phyloP scores from a whole-genome alignment of 768 basidiomycete species.

The Wakefieldia striispora region DNA sequence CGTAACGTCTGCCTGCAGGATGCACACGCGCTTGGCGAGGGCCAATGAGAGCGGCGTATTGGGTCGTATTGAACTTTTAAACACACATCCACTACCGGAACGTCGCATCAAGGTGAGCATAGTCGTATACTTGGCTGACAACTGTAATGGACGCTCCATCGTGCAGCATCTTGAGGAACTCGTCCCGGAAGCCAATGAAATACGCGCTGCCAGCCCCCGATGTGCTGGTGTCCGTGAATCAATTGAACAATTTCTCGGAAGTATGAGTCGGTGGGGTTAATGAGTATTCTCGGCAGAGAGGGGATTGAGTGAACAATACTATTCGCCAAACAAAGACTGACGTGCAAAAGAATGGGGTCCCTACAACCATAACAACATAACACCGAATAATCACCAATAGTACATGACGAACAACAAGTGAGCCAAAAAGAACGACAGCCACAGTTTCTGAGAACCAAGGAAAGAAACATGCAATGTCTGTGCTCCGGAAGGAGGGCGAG shows the following conservation, averaged over 20 bases:
- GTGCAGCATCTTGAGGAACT: conserved; percentile 49
- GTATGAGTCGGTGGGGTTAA: conserved; percentile 15
- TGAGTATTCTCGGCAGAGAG: not conserved
- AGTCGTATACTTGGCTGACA: not conserved
- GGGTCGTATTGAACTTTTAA: conserved; percentile 55
- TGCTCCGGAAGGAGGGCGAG: conserved; percentile 5
- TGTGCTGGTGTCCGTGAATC: conserved; percentile 45
- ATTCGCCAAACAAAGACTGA: not conserved
- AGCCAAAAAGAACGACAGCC: conserved; percentile 8
- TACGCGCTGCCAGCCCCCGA: conserved; percentile 53
- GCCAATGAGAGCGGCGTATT: conserved; percentile 44
- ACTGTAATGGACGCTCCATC: not conserved
- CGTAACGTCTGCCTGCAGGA: conserved; percentile 37
- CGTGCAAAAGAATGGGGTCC: not conserved
- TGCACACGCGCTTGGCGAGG: conserved; percentile 67
- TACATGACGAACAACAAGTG: conserved; percentile 1
- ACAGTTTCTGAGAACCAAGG: not conserved
- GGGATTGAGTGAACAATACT: too few relatives aligned
- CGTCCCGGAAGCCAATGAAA: conserved; percentile 56
- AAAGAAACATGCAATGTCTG: not conserved
- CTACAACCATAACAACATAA: not conserved
- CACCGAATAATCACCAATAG: conserved; percentile 1
- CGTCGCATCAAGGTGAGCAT: conserved; percentile 66
- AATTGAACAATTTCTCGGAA: conserved; percentile 22
- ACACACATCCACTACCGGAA: conserved; percentile 77